A percentile compares a stretch with the other conserved stretches of the same genome.
phyloP scores from a whole-genome alignment of 768 basidiomycete species.

The Lepiota venenata region DNA sequence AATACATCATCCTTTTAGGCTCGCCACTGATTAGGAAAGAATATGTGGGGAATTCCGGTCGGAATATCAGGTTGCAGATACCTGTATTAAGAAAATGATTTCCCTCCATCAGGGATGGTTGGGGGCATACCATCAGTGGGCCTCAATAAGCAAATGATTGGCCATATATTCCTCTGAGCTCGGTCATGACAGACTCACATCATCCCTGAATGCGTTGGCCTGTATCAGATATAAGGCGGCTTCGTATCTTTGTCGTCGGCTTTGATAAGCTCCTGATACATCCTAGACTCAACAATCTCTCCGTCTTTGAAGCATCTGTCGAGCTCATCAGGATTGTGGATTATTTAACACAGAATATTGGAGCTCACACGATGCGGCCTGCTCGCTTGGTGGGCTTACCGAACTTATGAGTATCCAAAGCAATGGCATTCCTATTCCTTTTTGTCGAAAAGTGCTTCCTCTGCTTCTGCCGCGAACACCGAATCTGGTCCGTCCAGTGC shows the following conservation, averaged over 20 bases:
- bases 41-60: too few species aligned
- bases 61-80: too few species aligned
- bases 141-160: not conserved
- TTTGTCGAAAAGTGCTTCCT: conserved; percentile 42
- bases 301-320: conserved; percentile 46
- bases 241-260: conserved; percentile 36
- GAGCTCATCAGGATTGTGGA: not conserved
- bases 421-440: conserved; percentile 47
- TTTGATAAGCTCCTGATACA: conserved; percentile 34
- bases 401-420: conserved; percentile 57
- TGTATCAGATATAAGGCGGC: conserved; percentile 35
- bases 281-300: conserved; percentile 34
- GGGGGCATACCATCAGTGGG: not conserved
- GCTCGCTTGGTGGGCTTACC: conserved; percentile 45
- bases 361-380: conserved; percentile 47
- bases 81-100: too few species aligned
- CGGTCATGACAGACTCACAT: not conserved
- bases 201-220: conserved; percentile 23
- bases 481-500: conserved; percentile 60
- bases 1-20: too few species aligned
- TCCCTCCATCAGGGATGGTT: not conserved
- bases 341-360: too few species aligned
- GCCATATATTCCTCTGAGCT: not conserved
- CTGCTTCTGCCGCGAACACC: conserved; percentile 51
- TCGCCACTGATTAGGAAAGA: too few species aligned